A percentile compares a stretch with the other conserved stretches of the same genome.
Conservation (phyloP, 1,284 basidiomycete genomes). For the Melampsora americana region DNA sequence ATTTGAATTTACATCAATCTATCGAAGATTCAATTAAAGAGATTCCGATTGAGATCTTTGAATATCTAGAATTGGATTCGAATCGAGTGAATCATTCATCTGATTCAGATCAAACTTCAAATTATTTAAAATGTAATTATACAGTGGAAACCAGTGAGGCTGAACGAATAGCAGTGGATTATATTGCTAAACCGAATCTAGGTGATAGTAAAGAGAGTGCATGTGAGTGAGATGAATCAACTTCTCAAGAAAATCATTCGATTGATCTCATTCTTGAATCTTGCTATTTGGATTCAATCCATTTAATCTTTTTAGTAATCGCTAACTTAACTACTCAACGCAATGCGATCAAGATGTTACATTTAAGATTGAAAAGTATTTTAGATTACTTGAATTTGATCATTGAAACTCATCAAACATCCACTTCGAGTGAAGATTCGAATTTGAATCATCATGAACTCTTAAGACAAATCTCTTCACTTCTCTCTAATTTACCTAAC, state of each 20-base stretch:
- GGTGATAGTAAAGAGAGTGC: constrained; percentile 67
- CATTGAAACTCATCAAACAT: constrained; percentile 56
- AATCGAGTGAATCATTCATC: too few species aligned
- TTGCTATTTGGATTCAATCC: too few species aligned
- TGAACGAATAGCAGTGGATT: constrained; percentile 95
- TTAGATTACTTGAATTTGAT: constrained; percentile 75
- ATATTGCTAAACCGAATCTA: constrained; percentile 78
- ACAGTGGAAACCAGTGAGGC: constrained; percentile 96
- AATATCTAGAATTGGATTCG: background rate
- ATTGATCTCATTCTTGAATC: too few species aligned
- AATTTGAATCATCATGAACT: constrained; percentile 68
- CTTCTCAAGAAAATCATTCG: too few species aligned
- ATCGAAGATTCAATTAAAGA: constrained; percentile 81
- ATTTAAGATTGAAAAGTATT: constrained; percentile 79
- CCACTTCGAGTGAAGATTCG: constrained; percentile 58
- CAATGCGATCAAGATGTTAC: constrained; percentile 91
- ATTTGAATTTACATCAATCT: constrained; percentile 71
- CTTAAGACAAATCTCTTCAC: constrained; percentile 76
- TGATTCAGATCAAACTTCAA: too few species aligned
- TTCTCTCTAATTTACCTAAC: constrained; percentile 74
- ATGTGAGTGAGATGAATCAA: too few species aligned
- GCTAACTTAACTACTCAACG: constrained; percentile 84
- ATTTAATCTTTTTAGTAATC: too few species aligned
- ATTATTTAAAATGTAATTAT: constrained; percentile 76
- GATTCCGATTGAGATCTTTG: constrained; percentile 64